phyloP scores from a whole-genome alignment of 1,284 basidiomycete species.

The Thecaphora frezii region DNA sequence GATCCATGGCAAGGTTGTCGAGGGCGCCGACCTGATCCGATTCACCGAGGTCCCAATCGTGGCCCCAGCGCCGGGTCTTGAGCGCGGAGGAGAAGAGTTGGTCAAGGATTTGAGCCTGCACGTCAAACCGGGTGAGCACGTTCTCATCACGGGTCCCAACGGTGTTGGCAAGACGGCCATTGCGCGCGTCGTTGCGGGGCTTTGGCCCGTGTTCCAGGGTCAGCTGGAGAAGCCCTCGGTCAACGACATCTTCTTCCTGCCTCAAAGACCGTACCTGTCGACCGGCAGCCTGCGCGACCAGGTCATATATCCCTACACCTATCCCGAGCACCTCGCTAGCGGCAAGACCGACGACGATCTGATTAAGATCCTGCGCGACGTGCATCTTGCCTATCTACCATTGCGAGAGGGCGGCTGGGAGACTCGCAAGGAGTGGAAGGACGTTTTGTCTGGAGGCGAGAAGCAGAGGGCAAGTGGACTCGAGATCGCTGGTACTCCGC shows the following conservation, averaged over 20 bases:
- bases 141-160: slow-evolving; percentile 86
- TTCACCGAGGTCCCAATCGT: slow-evolving; percentile 69
- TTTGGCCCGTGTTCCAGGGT: slow-evolving; percentile 71
- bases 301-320: slow-evolving; percentile 62
- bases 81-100: slow-evolving; percentile 67
- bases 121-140: slow-evolving; percentile 79
- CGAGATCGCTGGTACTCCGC: no score
- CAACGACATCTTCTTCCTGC: slow-evolving; percentile 77
- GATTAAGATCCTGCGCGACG: slow-evolving; percentile 73
- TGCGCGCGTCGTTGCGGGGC: slow-evolving; percentile 82
- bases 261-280: slow-evolving; percentile 88
- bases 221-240: slow-evolving; percentile 48
- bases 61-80: slow-evolving; percentile 67
- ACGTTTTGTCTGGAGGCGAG: slow-evolving; percentile 76
- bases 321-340: slow-evolving; percentile 48
- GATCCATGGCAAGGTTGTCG: slow-evolving; percentile 59
- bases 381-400: slow-evolving; percentile 83
- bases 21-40: slow-evolving; percentile 28
- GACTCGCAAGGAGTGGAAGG: slow-evolving; percentile 89
- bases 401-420: slow-evolving; percentile 75
- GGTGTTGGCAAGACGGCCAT: slow-evolving; percentile 88
- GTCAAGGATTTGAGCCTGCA: slow-evolving; percentile 73
- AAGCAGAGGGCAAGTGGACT: slow-evolving; percentile 67
- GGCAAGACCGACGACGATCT: slow-evolving; percentile 72
- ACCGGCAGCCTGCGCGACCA: slow-evolving; percentile 85